Conservation (phyloP, 257 asterid species). For the Haberlea rhodopensis region DNA sequence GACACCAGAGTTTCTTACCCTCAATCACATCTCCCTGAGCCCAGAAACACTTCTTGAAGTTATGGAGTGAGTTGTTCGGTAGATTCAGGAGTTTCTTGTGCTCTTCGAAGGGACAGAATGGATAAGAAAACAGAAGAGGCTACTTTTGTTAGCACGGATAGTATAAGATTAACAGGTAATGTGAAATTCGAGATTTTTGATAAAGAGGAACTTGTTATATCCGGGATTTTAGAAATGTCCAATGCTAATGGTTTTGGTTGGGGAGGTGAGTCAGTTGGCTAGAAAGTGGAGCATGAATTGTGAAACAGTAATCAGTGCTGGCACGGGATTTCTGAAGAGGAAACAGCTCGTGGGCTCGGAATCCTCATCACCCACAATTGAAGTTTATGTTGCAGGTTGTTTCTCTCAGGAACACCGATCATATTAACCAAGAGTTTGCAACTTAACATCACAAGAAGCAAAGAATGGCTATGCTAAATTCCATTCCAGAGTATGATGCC, state of each 20-base stretch:
- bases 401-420: constrained; percentile 70
- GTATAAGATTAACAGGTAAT: constrained; percentile 65
- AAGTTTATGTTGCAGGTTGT: constrained; percentile 84
- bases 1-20: constrained; percentile 68
- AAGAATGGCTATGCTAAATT: constrained; percentile 50
- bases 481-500: constrained; percentile 66
- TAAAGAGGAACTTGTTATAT: constrained; percentile 53
- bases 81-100: constrained; percentile 55
- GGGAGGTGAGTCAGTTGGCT: constrained; percentile 39
- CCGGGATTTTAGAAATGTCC: constrained; percentile 67
- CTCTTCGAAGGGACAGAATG: constrained; percentile 66
- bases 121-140: constrained; percentile 90
- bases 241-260: constrained; percentile 44
- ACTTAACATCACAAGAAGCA: constrained; percentile 60
- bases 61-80: constrained; percentile 61
- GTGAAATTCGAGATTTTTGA: constrained; percentile 73
- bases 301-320: constrained; percentile 50
- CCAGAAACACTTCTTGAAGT: constrained; percentile 77
- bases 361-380: constrained; percentile 53
- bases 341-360: constrained; percentile 53
- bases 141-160: constrained; percentile 81
- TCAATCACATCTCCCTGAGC: constrained; percentile 62
- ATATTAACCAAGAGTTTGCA: constrained; percentile 75
- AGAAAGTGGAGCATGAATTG: constrained; percentile 70
- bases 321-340: constrained; percentile 67